Evolutionary conservation across 139 green algal species (phyloP).

Genomic region (Tetratostichococcus sp.): DNA sequence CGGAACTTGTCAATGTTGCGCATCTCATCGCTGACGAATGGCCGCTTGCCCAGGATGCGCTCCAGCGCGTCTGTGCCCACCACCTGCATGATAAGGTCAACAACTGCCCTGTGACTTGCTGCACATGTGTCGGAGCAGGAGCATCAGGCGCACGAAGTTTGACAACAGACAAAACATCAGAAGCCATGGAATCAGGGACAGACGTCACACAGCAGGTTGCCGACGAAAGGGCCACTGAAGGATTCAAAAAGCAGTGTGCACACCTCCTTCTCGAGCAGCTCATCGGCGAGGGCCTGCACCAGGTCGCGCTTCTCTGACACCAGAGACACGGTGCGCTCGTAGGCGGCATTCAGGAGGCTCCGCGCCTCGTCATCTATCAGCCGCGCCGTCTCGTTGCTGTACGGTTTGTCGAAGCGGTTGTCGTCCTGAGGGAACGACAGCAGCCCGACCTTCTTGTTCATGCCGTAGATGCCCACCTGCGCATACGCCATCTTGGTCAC

Average conservation of each 20-base stretch:
- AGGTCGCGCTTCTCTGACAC: conserved; percentile 75
- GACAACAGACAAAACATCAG: no score
- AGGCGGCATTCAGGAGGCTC: conserved; percentile 74
- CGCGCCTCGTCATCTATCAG: conserved; percentile 93
- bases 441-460: conserved; percentile 91
- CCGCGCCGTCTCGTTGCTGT: conserved; percentile 86
- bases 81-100: no score
- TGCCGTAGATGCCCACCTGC: conserved; percentile 91
- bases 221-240: no score
- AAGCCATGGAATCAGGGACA: no score
- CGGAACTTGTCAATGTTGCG: conserved; percentile 96
- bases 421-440: conserved; percentile 90
- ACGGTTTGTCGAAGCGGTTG: conserved; percentile 91
- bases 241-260: conserved; percentile 2
- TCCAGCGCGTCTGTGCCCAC: conserved; percentile 86
- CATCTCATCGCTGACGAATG: conserved; percentile 78
- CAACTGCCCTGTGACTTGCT: no score
- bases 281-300: conserved; percentile 81
- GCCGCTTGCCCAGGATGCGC: conserved; percentile 82
- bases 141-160: no score
- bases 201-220: neutral
- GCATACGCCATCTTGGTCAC: conserved; percentile 96
- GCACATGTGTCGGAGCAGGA: no score
- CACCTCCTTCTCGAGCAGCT: conserved; percentile 61
- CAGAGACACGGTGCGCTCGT: conserved; percentile 81